These are phyloP conservation scores for Pachyrhizus erosus DNA, from an alignment of 306 rosid genomes.

Conservation along the genomic window DNA sequence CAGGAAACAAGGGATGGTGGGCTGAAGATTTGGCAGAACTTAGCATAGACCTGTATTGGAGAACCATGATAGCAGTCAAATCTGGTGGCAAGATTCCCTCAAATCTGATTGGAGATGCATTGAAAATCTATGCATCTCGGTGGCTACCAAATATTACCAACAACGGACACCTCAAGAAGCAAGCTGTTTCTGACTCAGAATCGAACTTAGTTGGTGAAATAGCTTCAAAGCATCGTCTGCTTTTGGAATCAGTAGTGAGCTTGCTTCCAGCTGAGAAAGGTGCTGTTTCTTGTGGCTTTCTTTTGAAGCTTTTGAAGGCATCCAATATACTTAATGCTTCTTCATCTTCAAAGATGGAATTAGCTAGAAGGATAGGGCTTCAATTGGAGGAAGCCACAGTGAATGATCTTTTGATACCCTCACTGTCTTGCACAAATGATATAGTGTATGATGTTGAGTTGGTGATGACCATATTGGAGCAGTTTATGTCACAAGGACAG, in stretches of 20 bases:
- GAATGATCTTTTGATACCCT: slow-evolving; percentile 82
- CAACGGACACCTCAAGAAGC: slow-evolving; percentile 46
- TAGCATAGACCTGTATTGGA: slow-evolving; percentile 93
- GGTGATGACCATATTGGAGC: slow-evolving; percentile 78
- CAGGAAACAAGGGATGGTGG: slow-evolving; percentile 88
- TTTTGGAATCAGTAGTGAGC: slow-evolving; percentile 89
- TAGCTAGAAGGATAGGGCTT: slow-evolving; percentile 79
- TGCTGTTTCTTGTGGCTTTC: slow-evolving; percentile 84
- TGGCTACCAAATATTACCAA: slow-evolving; percentile 82
- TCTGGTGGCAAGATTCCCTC: slow-evolving; percentile 76
- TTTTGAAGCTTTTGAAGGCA: slow-evolving; percentile 86
- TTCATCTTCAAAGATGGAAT: slow-evolving; percentile 78
- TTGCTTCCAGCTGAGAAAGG: slow-evolving; percentile 90
- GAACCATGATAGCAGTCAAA: slow-evolving; percentile 87
- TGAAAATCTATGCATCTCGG: slow-evolving; percentile 84
- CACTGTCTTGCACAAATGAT: slow-evolving; percentile 54
- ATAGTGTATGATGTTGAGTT: slow-evolving; percentile 78
- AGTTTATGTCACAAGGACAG: slow-evolving; percentile 81
- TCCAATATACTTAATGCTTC: slow-evolving; percentile 90
- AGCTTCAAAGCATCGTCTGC: slow-evolving; percentile 72
- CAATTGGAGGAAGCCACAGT: slow-evolving; percentile 88
- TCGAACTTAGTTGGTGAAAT: slow-evolving; percentile 59
- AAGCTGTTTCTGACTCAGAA: slow-evolving; percentile 59
- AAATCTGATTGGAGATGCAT: slow-evolving; percentile 81
- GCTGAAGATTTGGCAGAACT: slow-evolving; percentile 94